Conservation (phyloP, 805 yeast genomes). For the Yarrowia bubula region DNA sequence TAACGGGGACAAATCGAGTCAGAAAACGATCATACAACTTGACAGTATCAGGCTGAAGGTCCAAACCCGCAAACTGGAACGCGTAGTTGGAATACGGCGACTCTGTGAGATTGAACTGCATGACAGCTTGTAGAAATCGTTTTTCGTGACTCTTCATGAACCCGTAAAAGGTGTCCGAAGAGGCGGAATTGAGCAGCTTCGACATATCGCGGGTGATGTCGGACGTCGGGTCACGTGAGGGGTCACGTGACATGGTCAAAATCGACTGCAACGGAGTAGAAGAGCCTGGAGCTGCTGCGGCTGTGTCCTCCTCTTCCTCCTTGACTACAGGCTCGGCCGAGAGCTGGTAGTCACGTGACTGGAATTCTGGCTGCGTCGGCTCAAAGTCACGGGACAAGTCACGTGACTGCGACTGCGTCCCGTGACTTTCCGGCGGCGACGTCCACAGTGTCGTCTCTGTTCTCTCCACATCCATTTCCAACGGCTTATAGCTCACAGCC, state of each 20-base stretch:
- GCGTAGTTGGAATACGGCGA: slow-evolving; percentile 19
- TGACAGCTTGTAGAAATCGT: slow-evolving; percentile 6
- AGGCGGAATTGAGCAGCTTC: slow-evolving; percentile 3
- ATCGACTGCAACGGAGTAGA: not conserved
- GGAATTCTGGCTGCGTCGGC: not conserved
- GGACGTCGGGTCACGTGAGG: not conserved
- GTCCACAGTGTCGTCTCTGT: not conserved
- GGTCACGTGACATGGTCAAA: not conserved
- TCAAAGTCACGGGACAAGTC: not conserved
- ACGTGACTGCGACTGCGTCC: too few species aligned
- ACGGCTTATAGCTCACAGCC: slow-evolving; percentile 5
- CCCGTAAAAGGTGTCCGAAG: slow-evolving; percentile 12
- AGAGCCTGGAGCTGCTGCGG: too few species aligned
- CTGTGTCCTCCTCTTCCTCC: not conserved
- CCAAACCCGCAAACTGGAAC: slow-evolving; percentile 11
- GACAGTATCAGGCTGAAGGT: slow-evolving; percentile 6
- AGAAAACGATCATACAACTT: slow-evolving; percentile 7
- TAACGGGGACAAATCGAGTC: slow-evolving; percentile 16
- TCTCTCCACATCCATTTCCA: not conserved
- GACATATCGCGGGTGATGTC: not conserved
- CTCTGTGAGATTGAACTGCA: slow-evolving; percentile 12
- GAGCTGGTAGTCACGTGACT: not conserved
- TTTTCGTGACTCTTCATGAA: slow-evolving; percentile 5
- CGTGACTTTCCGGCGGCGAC: not conserved
- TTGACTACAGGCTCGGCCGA: not conserved